Evolutionary conservation across 1,139 yeast genomes (phyloP), one percentile per base, ranked within the genome.

Genomic region (Pichia sp.): DNA sequence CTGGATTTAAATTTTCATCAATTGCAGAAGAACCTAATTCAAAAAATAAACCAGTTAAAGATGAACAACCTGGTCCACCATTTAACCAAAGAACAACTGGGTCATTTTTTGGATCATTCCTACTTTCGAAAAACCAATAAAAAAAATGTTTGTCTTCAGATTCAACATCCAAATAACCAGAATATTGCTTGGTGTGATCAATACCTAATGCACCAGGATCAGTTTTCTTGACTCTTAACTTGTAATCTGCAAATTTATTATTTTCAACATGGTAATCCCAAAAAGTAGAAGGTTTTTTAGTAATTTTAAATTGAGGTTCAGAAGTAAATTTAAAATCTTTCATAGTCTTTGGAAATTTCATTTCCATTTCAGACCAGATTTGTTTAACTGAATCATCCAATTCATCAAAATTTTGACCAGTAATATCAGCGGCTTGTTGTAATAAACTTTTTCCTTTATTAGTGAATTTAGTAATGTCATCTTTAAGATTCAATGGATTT

Each of bases 21-120:
- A 81, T 70, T 16, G 75, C 63, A 3, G 86, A 70, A 9, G 87
- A 85, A 2, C 89, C 87, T 54, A 80, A 65, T 57, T 81, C 87
- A 55, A 81, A 80, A 56, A 81, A 71, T 45, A 80, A 64, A 6
- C 87, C 87, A 6, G 85, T 78, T 58, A 79, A 63, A 9, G 85
- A 78, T 4, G 86, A 79, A 59, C 87, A 81, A 5, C 87, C 87
- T 16, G 89, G 87, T 4, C 87, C 87, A 46, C 87, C 87, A 55
- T 82, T 82, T 56, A 82, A 67, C 87, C 87, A 81, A 48, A 82
- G 66, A 45, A 82, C 70, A 24, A 81, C 73, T 0, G 87, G 87
- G 57, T 79, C 85, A 47, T 66, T 76, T 42, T 58, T 64, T 27
- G 84, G 85, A 62, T 81, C 83, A 57, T 79, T 79, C 65, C 87